Evolutionary conservation across 495 filamentous ascomycete genomes (phyloP).

Genomic region (Lophiotrema nucula): DNA sequence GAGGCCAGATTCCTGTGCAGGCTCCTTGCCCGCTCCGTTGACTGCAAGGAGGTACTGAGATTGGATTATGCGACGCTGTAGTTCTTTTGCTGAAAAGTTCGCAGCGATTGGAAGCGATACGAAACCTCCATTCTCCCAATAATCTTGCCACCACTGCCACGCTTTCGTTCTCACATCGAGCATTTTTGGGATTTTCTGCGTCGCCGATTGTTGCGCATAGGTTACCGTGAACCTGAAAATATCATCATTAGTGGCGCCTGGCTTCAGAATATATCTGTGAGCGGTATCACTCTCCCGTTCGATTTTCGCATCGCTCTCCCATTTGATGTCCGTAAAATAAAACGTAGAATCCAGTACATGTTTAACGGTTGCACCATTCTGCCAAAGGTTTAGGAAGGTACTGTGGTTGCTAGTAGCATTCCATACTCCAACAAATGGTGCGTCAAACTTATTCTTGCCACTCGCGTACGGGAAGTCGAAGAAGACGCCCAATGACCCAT

Average conservation of each 20-base stretch:
- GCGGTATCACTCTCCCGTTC: conserved; percentile 38
- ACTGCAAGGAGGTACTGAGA: conserved; percentile 52
- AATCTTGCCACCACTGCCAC: conserved; percentile 44
- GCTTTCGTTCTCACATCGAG: conserved; percentile 8
- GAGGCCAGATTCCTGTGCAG: conserved; percentile 45
- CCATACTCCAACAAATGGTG: conserved; percentile 49
- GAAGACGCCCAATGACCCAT: conserved; percentile 46
- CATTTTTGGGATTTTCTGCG: background rate
- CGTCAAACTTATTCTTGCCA: conserved; percentile 43
- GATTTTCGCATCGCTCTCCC: conserved; percentile 43
- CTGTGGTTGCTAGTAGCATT: conserved; percentile 46
- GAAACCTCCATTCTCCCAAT: conserved; percentile 50
- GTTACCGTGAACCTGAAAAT: conserved; percentile 23
- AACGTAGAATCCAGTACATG: conserved; percentile 48
- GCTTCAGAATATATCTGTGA: conserved; percentile 49
- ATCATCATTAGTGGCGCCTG: background rate
- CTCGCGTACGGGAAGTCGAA: conserved; percentile 54
- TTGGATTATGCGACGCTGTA: conserved; percentile 51
- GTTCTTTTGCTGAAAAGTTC: conserved; percentile 45
- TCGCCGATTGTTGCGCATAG: conserved; percentile 6
- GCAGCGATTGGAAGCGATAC: conserved; percentile 45
- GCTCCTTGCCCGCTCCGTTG: conserved; percentile 46
- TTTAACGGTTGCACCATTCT: conserved; percentile 43
- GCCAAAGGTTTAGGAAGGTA: conserved; percentile 38
- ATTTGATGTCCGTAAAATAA: conserved; percentile 46